Base-by-base conservation (phyloP, 306 rosid species). In the Malus sylvestris region DNA sequence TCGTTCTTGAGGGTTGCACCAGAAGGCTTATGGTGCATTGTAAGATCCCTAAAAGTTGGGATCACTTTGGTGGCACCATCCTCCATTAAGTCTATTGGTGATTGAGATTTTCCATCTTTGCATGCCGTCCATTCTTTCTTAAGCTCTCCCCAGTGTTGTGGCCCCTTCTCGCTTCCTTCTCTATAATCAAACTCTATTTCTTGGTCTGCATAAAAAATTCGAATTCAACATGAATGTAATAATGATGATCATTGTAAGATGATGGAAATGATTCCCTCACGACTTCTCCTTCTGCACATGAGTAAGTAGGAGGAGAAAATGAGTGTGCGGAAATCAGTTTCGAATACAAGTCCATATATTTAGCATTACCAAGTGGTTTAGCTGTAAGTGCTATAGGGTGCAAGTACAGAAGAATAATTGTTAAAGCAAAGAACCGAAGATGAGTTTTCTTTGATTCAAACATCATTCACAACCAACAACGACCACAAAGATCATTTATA, bases 91-190 rank as follows among this genome's bases (percentile, higher is more conserved):
- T 78, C 75, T 1, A 85, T 45, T 15, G 86, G 88, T 58, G 84
- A 80, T 66, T 85, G 86, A 51, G 35, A 53, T 8, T 6, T 81
- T 33, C 88, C 88, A 60, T 66, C 25, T 6, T 73, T 80, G 52
- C 88, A 85, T 61, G 20, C 67, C 4, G 62, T 51, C 84, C 88
- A 82, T 68, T 85, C 86, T 70, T 72, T 29, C 68, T 82, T 76
- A 32, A 85, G 69, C 29, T 79, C 78, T 72, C 84, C 88, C 84
- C 88, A 85, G 25, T 60, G 70, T 1, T 79, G 57, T 20, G 84
- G 84, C 7, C 84, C 84, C 65, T 52, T 79, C 4, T 29, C 33
- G n/a, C 82, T 79, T 7, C 81, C 80, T 69, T 19, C 58, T 11
- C 1, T 25, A 46, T 82, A 85, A 58, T 63, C 79, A 49, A 72